Percentiles rank a stretch among this genome's conserved stretches.
phyloP scores from a whole-genome alignment of 2,329 filamentous ascomycete species.

The Colletotrichum graminicola region DNA sequence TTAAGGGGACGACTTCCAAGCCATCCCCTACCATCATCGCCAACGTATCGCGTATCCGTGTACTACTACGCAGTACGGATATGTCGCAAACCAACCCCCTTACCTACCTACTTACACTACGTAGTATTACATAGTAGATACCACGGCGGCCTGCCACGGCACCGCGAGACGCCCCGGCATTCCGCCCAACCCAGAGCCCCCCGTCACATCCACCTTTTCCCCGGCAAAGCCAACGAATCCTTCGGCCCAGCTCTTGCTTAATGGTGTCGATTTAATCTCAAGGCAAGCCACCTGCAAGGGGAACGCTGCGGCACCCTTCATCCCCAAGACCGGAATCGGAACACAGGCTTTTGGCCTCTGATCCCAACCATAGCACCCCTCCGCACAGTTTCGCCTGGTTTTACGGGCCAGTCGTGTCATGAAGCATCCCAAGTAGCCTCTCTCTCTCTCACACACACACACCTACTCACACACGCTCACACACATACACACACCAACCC shows the following conservation, averaged over 20 bases:
- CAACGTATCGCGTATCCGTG: background rate
- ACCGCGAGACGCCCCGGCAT: background rate
- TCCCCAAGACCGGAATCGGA: slow-evolving; percentile 45
- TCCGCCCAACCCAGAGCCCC: slow-evolving; percentile 7
- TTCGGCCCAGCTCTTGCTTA: slow-evolving; percentile 1
- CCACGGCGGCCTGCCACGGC: background rate
- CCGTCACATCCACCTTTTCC: no score
- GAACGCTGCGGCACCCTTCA: slow-evolving; percentile 37
- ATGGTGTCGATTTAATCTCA: slow-evolving; percentile 39
- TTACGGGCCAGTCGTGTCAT: background rate
- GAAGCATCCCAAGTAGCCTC: background rate
- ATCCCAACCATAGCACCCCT: background rate
- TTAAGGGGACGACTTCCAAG: slow-evolving; percentile 20
- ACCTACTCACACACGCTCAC: background rate
- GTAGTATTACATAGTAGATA: background rate
- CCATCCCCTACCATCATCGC: slow-evolving; percentile 15
- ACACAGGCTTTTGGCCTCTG: slow-evolving; percentile 38
- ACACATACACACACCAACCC: background rate
- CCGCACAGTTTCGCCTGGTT: background rate
- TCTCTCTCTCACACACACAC: no score
- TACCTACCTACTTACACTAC: no score
- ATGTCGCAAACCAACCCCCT: no score
- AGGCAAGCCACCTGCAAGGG: slow-evolving; percentile 35
- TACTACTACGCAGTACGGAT: no score
- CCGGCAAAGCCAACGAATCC: no score